Conservation (phyloP, 2,329 filamentous ascomycete genomes). For the Helotiales sp. region DNA sequence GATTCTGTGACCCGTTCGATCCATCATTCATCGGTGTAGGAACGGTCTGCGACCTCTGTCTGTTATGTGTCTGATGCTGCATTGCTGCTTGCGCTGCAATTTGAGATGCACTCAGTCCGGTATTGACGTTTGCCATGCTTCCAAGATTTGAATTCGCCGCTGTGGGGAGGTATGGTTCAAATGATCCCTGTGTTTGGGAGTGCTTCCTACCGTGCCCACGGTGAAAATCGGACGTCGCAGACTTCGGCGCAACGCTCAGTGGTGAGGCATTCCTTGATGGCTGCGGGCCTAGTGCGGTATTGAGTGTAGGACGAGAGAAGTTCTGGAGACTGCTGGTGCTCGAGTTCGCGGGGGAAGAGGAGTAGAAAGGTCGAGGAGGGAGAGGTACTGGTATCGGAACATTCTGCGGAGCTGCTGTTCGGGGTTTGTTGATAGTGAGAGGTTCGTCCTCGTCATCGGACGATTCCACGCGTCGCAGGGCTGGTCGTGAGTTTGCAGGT, state of each 20-base stretch:
- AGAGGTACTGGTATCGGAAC: conserved; percentile 20
- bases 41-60: conserved; percentile 77
- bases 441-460: conserved; percentile 51
- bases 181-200: conserved; percentile 76
- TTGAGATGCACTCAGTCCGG: conserved; percentile 67
- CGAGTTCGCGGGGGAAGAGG: conserved; percentile 53
- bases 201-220: conserved; percentile 65
- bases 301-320: conserved; percentile 59
- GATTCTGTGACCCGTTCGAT: conserved; percentile 31
- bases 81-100: conserved; percentile 82
- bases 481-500: conserved; percentile 45
- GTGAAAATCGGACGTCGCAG: conserved; percentile 39
- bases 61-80: conserved; percentile 58
- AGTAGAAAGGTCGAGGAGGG: conserved; percentile 54
- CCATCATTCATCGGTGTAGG: conserved; percentile 53
- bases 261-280: conserved; percentile 47
- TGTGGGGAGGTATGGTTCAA: conserved; percentile 74
- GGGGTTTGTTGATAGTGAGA: conserved; percentile 54
- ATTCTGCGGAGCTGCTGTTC: conserved; percentile 41
- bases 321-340: conserved; percentile 56
- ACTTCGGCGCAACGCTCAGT: conserved; percentile 48
- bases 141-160: conserved; percentile 46
- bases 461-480: conserved; percentile 52
- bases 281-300: conserved; percentile 19
- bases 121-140: conserved; percentile 43